A percentile compares a stretch with the other conserved stretches of the same genome.
Conservation (phyloP, 1,284 basidiomycete genomes). For the Marasmius fiardii region DNA sequence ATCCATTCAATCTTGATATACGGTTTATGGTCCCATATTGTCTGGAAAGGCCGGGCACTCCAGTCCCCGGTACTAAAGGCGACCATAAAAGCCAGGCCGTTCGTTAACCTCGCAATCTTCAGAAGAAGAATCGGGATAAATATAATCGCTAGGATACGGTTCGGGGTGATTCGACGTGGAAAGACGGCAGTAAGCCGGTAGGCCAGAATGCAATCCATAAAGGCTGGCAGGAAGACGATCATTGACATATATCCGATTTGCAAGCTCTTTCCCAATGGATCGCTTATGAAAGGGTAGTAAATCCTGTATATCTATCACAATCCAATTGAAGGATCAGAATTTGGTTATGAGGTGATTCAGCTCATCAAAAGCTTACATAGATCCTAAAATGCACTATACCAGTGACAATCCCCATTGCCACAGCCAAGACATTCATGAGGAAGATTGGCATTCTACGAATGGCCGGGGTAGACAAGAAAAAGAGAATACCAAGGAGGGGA, state of each 20-base stretch:
- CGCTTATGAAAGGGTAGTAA: not conserved
- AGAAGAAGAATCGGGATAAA: not conserved
- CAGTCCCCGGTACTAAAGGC: not conserved
- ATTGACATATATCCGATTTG: not conserved
- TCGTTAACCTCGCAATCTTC: not conserved
- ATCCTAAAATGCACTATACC: constrained; percentile 13
- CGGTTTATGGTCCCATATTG: not conserved
- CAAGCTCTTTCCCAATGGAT: not conserved
- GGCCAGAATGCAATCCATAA: not conserved
- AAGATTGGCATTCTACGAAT: constrained; percentile 19
- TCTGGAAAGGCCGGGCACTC: not conserved
- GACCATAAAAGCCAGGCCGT: not conserved
- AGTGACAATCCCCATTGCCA: constrained; percentile 15
- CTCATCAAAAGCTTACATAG: not conserved
- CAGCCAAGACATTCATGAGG: constrained; percentile 19
- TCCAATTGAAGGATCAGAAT: not conserved
- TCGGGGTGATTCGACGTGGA: not conserved
- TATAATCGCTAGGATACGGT: not conserved
- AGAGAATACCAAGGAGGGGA: constrained; percentile 18
- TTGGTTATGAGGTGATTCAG: not conserved
- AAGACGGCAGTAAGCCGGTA: not conserved
- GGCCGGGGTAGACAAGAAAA: constrained; percentile 19
- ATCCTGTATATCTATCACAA: not conserved
- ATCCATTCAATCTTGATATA: too few species aligned
- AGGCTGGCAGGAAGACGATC: not conserved